phyloP scores from a whole-genome alignment of 1,139 yeast genomes.

The Arxiozyma heterogenica region DNA sequence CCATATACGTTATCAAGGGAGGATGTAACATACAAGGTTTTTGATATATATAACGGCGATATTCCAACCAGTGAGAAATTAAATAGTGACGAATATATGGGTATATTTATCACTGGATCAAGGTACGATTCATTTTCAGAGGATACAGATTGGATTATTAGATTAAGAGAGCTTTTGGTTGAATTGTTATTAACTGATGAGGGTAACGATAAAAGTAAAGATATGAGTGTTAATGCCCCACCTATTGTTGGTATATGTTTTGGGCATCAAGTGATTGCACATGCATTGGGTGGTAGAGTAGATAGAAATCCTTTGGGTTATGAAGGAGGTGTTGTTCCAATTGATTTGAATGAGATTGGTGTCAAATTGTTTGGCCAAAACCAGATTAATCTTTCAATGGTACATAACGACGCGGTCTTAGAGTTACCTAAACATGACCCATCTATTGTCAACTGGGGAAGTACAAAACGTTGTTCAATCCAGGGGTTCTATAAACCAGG shows the following conservation, averaged over 20 bases:
- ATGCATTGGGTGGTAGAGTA: slow-evolving; percentile 54
- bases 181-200: slow-evolving; percentile 4
- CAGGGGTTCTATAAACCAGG: slow-evolving; percentile 51
- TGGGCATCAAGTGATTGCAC: slow-evolving; percentile 74
- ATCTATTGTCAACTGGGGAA: slow-evolving; percentile 37
- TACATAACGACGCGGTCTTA: slow-evolving; percentile 63
- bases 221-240: slow-evolving; percentile 31
- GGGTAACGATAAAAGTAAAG: background rate
- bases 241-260: slow-evolving; percentile 68
- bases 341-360: slow-evolving; percentile 39
- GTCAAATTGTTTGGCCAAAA: slow-evolving; percentile 31
- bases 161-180: slow-evolving; percentile 35
- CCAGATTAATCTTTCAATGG: slow-evolving; percentile 43
- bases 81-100: slow-evolving; percentile 13
- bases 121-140: slow-evolving; percentile 41
- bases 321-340: slow-evolving; percentile 58
- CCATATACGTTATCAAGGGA: slow-evolving; percentile 2
- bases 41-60: slow-evolving; percentile 16
- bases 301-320: slow-evolving; percentile 54
- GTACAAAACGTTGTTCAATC: slow-evolving; percentile 43
- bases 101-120: slow-evolving; percentile 49
- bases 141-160: slow-evolving; percentile 38
- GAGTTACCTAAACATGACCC: slow-evolving; percentile 38
- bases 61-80: slow-evolving; percentile 21
- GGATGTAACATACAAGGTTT: slow-evolving; percentile 14